A percentile compares a stretch with the other conserved stretches of the same genome.
Evolutionary conservation across 75 land plant genomes (phyloP).

Genomic region (Selaginella moellendorffii): DNA sequence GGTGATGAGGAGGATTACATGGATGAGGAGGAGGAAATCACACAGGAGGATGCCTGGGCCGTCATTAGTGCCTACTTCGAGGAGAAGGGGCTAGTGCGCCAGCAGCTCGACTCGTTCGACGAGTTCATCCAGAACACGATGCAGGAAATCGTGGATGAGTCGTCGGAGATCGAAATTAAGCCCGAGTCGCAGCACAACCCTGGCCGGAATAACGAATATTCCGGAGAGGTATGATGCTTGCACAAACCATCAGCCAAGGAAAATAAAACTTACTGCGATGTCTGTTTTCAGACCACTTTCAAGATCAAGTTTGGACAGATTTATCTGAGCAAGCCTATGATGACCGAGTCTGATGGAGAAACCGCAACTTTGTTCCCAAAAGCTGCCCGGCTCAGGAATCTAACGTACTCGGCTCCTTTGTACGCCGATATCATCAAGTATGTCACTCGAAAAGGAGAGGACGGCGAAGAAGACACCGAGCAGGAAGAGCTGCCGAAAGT

Average conservation of each 20-base stretch:
- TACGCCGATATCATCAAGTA: constrained; percentile 85
- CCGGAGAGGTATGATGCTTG: constrained; percentile 31
- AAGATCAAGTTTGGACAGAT: constrained; percentile 98
- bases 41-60: constrained; percentile 99
- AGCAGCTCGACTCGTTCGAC: constrained; percentile 98
- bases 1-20: constrained; percentile 36
- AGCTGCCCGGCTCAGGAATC: constrained; percentile 82
- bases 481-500: constrained; percentile 87
- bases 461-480: constrained; percentile 84
- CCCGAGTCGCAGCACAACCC: constrained; percentile 99
- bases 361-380: constrained; percentile 95
- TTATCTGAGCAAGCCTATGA: constrained; percentile 96
- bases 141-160: constrained; percentile 99
- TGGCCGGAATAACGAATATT: constrained; percentile 61
- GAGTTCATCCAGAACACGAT: constrained; percentile 99
- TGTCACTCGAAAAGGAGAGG: constrained; percentile 78
- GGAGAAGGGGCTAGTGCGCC: constrained; percentile 92
- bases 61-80: constrained; percentile 98
- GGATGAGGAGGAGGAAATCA: constrained; percentile 68
- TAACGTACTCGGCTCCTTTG: constrained; percentile 90
- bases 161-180: constrained; percentile 80
- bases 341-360: constrained; percentile 99
- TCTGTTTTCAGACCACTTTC: constrained; percentile 55
- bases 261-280: not conserved
- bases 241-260: not conserved